phyloP scores from a whole-genome alignment of 108 stramenopile genomes.

The Nannochloropsis gaditana region DNA sequence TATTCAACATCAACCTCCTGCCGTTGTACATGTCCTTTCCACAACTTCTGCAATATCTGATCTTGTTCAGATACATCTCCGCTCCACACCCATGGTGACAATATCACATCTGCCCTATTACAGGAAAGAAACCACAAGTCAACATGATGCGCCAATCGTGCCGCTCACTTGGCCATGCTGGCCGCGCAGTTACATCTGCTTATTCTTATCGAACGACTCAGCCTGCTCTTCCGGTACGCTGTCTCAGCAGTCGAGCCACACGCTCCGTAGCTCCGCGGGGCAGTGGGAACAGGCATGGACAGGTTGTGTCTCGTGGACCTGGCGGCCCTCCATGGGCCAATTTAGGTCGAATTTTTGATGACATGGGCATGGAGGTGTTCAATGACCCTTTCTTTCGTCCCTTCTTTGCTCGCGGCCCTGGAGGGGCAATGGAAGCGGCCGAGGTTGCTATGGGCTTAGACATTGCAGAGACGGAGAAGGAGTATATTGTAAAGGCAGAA shows the following conservation, averaged over 20 bases:
- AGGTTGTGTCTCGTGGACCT: conserved; percentile 9
- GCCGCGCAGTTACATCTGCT: not conserved
- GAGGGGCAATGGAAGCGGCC: not conserved
- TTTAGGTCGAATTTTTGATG: not conserved
- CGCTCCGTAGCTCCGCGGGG: not conserved
- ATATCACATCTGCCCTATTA: too few relatives aligned
- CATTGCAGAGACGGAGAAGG: conserved; percentile 9
- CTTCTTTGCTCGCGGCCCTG: not conserved
- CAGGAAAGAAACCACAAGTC: not conserved
- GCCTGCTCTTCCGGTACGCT: not conserved
- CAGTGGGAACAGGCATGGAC: not conserved
- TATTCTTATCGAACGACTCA: not conserved
- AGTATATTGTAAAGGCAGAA: not conserved
- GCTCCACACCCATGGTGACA: too few relatives aligned
- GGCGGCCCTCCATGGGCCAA: not conserved
- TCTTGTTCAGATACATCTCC: too few relatives aligned
- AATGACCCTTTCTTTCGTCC: not conserved
- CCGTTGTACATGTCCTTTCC: too few relatives aligned
- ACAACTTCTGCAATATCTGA: too few relatives aligned
- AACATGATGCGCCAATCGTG: not conserved
- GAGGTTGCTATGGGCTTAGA: not conserved
- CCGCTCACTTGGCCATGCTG: not conserved
- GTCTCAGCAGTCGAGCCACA: not conserved
- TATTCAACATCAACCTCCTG: too few relatives aligned
- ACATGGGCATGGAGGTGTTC: conserved; percentile 3